These are phyloP conservation scores for Dipodascus albidus DNA, from an alignment of 805 yeast genomes.

Conservation along the genomic window DNA sequence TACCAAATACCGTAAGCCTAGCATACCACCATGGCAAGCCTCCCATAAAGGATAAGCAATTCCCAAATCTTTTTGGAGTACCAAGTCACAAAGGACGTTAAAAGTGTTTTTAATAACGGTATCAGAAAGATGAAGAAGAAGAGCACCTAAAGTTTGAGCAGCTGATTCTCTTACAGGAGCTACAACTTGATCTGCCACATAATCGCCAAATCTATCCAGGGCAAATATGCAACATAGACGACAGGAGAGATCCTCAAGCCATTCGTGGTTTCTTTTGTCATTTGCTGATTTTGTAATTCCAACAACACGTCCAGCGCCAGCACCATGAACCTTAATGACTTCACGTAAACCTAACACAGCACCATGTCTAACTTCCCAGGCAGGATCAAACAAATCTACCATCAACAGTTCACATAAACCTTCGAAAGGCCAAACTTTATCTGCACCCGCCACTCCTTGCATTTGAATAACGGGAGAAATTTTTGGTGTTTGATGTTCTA, in stretches of 20 bases:
- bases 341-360: slow-evolving; percentile 89
- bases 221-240: slow-evolving; percentile 79
- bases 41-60: slow-evolving; percentile 69
- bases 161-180: slow-evolving; percentile 97
- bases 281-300: slow-evolving; percentile 55
- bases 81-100: slow-evolving; percentile 51
- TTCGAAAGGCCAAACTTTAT: slow-evolving; percentile 82
- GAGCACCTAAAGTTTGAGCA: slow-evolving; percentile 88
- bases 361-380: slow-evolving; percentile 95
- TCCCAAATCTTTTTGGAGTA: slow-evolving; percentile 44
- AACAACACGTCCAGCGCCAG: slow-evolving; percentile 70
- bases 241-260: slow-evolving; percentile 81
- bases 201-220: slow-evolving; percentile 91
- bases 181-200: slow-evolving; percentile 92
- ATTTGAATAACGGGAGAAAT: slow-evolving; percentile 58
- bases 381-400: slow-evolving; percentile 68
- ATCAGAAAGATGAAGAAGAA: slow-evolving; percentile 61
- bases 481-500: slow-evolving; percentile 60
- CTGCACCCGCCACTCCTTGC: slow-evolving; percentile 50
- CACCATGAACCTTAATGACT: slow-evolving; percentile 68
- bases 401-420: slow-evolving; percentile 77
- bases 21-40: slow-evolving; percentile 95
- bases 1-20: slow-evolving; percentile 85
- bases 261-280: slow-evolving; percentile 47
- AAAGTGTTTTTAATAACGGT: slow-evolving; percentile 52